Conservation (phyloP, 345 rosid genomes). For the Clausena lansium region DNA sequence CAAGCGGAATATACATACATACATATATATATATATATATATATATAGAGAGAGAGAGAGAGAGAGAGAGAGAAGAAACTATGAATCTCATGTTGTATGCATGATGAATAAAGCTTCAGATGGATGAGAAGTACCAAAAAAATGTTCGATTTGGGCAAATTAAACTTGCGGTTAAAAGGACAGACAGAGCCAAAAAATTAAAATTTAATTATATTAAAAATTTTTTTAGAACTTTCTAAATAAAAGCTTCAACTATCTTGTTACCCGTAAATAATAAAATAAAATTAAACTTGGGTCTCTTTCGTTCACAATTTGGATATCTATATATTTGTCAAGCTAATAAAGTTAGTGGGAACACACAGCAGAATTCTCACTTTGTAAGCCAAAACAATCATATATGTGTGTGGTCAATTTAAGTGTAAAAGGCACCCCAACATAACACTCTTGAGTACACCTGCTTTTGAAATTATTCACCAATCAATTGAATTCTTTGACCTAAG, state of each 20-base stretch:
- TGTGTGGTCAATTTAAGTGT: conserved; percentile 7
- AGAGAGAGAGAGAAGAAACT: background rate
- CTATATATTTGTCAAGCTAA: background rate
- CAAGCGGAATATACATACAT: too few relatives aligned
- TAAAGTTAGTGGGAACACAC: conserved; percentile 17
- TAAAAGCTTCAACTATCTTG: background rate
- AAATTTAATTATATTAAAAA: background rate
- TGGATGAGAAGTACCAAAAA: background rate
- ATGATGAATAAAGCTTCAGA: background rate
- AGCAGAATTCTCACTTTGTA: background rate
- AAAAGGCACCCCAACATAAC: conserved; percentile 9
- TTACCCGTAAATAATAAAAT: background rate
- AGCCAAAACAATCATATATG: conserved; percentile 11
- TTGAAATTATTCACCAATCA: conserved; percentile 28
- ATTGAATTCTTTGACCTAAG: conserved; percentile 17
- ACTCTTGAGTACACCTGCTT: conserved; percentile 24
- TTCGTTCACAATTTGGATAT: background rate
- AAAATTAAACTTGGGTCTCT: background rate
- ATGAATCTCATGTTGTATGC: background rate
- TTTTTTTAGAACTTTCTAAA: background rate
- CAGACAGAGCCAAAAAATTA: background rate
- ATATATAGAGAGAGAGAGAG: background rate
- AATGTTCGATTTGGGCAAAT: background rate
- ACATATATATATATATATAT: too few relatives aligned
- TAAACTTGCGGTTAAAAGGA: background rate